These are phyloP conservation scores for Zea mays DNA, from an alignment of 176 grass and related monocot species.

Conservation along the genomic window Zm-B73-REFERENCE-NAM-5.0 NC_050104.1:24989001-24989500, in stretches of 20 bases:
- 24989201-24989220: neutral
- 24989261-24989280: too few relatives aligned
- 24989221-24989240: neutral
- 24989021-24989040: neutral
- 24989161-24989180: neutral
- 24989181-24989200: neutral
- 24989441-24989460: neutral
- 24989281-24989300: too few relatives aligned
- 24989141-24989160: neutral
- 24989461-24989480: neutral
- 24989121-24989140: neutral
- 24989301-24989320: too few relatives aligned
- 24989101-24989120: too few relatives aligned
- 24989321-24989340: too few relatives aligned
- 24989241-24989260: neutral
- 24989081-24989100: too few relatives aligned
- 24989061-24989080: too few relatives aligned
- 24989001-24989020: constrained; percentile 10
- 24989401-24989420: neutral
- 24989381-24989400: neutral
- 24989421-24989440: neutral
- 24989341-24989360: neutral
- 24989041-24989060: too few relatives aligned
- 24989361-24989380: neutral
- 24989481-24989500: neutral